These are phyloP conservation scores for Moesziomyces globuligerus DNA, from an alignment of 1,284 basidiomycete species.

Conservation along the genomic window DNA sequence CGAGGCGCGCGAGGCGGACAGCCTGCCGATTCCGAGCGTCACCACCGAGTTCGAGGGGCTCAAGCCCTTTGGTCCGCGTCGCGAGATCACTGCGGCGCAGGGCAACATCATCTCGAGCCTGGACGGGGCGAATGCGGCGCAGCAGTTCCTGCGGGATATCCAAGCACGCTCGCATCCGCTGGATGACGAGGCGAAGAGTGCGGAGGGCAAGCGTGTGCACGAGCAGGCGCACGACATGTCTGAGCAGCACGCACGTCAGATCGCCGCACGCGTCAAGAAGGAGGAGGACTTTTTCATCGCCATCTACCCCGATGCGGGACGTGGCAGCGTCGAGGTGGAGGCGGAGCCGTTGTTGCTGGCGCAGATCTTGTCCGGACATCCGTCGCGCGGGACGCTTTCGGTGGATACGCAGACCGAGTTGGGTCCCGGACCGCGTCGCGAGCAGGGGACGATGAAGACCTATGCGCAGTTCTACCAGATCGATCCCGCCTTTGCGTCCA, in stretches of 20 bases:
- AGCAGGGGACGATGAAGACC: conserved; percentile 60
- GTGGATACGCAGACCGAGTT: conserved; percentile 76
- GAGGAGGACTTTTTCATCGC: conserved; percentile 77
- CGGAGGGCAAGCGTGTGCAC: conserved; percentile 20
- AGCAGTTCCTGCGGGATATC: conserved; percentile 76
- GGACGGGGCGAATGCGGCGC: conserved; percentile 76
- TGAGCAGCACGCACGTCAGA: conserved; percentile 31
- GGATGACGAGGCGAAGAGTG: conserved; percentile 14
- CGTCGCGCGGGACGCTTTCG: conserved; percentile 78
- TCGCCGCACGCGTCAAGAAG: conserved; percentile 70
- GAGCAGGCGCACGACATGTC: conserved; percentile 37
- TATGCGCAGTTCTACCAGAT: conserved; percentile 48
- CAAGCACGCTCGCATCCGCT: conserved; percentile 57
- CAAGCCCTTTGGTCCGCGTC: conserved; percentile 71
- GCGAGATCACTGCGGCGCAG: conserved; percentile 76
- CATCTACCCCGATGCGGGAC: conserved; percentile 53
- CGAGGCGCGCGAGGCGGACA: conserved; percentile 20
- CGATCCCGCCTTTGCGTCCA: conserved; percentile 16
- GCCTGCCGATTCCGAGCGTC: conserved; percentile 51
- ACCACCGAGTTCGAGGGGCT: conserved; percentile 73
- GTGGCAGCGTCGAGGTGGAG: too few species aligned
- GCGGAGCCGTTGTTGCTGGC: conserved; percentile 23
- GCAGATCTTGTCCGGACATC: conserved; percentile 79
- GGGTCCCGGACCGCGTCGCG: conserved; percentile 72
- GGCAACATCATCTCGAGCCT: conserved; percentile 81